A percentile compares a stretch with the other conserved stretches of the same genome.
phyloP scores from a whole-genome alignment of 2,329 filamentous ascomycete genomes.

The Fusarium torulosum region DNA sequence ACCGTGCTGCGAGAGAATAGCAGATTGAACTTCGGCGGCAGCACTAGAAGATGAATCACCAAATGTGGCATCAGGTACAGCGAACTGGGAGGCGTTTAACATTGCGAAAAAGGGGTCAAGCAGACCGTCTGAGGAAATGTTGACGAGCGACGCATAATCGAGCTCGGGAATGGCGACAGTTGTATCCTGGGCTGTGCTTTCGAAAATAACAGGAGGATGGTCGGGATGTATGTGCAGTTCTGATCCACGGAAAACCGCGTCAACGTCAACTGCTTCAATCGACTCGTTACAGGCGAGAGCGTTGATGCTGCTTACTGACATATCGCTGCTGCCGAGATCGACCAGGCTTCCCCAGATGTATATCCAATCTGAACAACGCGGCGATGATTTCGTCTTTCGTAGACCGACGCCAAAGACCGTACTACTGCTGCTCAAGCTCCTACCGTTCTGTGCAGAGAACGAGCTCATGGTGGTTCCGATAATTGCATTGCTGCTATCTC shows the following conservation, averaged over 20 bases:
- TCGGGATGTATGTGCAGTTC: conserved; percentile 47
- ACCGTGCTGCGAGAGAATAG: conserved; percentile 54
- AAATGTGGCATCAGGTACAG: conserved; percentile 47
- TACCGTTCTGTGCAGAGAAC: not conserved
- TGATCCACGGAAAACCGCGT: conserved; percentile 43
- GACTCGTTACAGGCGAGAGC: conserved; percentile 57
- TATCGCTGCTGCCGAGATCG: conserved; percentile 40
- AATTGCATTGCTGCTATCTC: conserved; percentile 33
- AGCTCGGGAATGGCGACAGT: conserved; percentile 45
- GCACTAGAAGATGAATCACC: conserved; percentile 28
- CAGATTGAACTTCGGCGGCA: conserved; percentile 46
- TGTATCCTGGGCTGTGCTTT: conserved; percentile 39
- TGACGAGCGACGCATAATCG: conserved; percentile 50
- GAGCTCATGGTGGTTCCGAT: conserved; percentile 29
- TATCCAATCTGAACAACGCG: conserved; percentile 51
- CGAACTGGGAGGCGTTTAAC: conserved; percentile 52
- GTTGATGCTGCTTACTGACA: conserved; percentile 49
- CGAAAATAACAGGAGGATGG: conserved; percentile 47
- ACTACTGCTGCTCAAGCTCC: not conserved
- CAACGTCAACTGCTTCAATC: conserved; percentile 48
- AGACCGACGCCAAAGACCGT: conserved; percentile 39
- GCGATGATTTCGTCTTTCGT: conserved; percentile 35
- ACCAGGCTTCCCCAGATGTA: conserved; percentile 54
- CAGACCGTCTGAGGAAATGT: conserved; percentile 44
- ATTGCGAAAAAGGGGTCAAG: conserved; percentile 55